Base-by-base conservation (phyloP, 371 early-diverging fungal genomes). In the Smittium mucronatum region DNA sequence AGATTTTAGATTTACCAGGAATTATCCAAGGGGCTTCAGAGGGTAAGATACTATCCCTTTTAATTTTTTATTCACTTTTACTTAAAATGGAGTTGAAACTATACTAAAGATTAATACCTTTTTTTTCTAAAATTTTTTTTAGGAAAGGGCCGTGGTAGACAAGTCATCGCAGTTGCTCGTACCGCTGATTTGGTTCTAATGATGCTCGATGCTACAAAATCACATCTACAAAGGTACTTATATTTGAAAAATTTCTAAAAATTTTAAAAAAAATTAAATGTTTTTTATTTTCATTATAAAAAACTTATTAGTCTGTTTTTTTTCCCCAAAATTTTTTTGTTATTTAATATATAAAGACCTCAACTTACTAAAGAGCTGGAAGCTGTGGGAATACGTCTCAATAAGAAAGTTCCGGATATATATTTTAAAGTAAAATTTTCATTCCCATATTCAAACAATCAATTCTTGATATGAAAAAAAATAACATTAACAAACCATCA, bases 1-100 rank as follows among this genome's bases (percentile, higher is more conserved):
- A 99, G 82, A 83, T 93, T 34, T 79, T 92, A 25, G 94, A 92
- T 86, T 81, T 92, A 71, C 98, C 98, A 2, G 98, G 98, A 69
- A 98, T 99, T 83, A 97, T 99, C 73, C 99, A 99, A 79, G 99
- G 99, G 69, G 99, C 99, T 28, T 83, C 95, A 66, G 93, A 97
- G 80, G 98, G 98, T 65, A 28, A 65, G 5, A 33, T 33, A 5
- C 28, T 29, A 5, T 17, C 63, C 28, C 16, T 61, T 61, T 90
- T 85, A 72, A 88, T 71, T 61, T 74, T 78, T 87, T 33, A 87
- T 87, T 69, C 88, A 88, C 31, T 47, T 47, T 47, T n/a, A n/a
- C n/a, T n/a, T n/a, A n/a, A n/a, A n/a, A n/a, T n/a, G n/a, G n/a
- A n/a, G n/a, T n/a, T n/a, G n/a, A n/a, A n/a, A n/a, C n/a, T n/a